phyloP scores from a whole-genome alignment of 192 early-diverging fungal genomes.

The Backusella circina region DNA sequence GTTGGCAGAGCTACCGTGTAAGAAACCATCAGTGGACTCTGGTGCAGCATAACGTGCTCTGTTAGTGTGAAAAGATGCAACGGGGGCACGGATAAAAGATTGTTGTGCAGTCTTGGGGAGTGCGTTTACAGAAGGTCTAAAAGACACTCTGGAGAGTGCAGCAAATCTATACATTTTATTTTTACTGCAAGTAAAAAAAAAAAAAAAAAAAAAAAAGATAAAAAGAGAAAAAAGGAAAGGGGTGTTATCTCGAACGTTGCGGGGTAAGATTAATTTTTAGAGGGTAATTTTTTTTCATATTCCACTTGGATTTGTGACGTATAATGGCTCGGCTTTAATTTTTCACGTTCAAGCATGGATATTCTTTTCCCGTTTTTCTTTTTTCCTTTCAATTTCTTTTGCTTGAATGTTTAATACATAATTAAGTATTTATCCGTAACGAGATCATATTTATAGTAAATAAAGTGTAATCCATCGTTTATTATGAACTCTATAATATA shows the following conservation, averaged over 20 bases:
- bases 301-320: not conserved
- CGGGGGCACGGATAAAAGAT: conserved; percentile 17
- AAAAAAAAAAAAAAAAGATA: conserved; percentile 17
- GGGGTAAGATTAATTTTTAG: not conserved
- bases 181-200: conserved; percentile 6
- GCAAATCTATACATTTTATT: conserved; percentile 32
- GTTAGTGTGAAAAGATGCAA: conserved; percentile 28
- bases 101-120: conserved; percentile 9
- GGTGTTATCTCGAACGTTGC: not conserved
- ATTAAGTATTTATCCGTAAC: not conserved
- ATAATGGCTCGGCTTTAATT: not conserved
- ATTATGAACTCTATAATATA: not conserved
- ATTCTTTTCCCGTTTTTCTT: not conserved
- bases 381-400: not conserved
- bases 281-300: not conserved
- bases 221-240: not conserved
- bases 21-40: conserved; percentile 74
- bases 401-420: not conserved
- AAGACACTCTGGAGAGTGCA: conserved; percentile 17
- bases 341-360: not conserved
- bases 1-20: conserved; percentile 73
- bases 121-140: conserved; percentile 10
- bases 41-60: conserved; percentile 38
- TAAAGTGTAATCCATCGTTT: not conserved
- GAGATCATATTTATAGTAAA: not conserved